phyloP scores from a whole-genome alignment of 345 rosid species.

The Hypericum androsaemum region DNA sequence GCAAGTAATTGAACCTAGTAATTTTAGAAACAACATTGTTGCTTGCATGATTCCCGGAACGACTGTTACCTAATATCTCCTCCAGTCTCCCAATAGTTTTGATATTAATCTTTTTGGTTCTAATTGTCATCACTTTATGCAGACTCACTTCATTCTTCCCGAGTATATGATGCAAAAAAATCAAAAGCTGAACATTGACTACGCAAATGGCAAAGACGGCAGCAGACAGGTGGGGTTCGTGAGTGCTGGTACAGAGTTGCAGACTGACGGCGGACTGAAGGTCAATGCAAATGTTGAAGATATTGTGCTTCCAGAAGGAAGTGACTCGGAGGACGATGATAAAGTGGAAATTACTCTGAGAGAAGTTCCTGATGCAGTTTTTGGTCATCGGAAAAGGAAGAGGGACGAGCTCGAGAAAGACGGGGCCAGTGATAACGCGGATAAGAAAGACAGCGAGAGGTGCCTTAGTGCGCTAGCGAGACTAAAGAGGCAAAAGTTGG shows the following conservation, averaged over 20 bases:
- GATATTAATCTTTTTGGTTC: neutral
- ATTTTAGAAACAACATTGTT: too few species aligned
- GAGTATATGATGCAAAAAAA: slow-evolving; percentile 94
- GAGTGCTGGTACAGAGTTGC: slow-evolving; percentile 76
- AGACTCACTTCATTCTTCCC: slow-evolving; percentile 81
- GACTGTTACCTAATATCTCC: too few species aligned
- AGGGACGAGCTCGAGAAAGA: slow-evolving; percentile 40
- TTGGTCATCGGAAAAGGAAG: slow-evolving; percentile 68
- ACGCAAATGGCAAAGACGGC: slow-evolving; percentile 32
- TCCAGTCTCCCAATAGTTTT: neutral
- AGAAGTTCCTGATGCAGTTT: slow-evolving; percentile 76
- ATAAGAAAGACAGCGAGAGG: slow-evolving; percentile 23
- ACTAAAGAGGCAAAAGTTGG: slow-evolving; percentile 57
- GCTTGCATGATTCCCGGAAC: too few species aligned
- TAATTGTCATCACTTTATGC: slow-evolving; percentile 12
- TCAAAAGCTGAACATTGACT: slow-evolving; percentile 51
- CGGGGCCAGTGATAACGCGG: slow-evolving; percentile 16
- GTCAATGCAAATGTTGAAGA: slow-evolving; percentile 54
- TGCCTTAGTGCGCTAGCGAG: slow-evolving; percentile 78
- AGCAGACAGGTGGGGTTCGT: slow-evolving; percentile 68
- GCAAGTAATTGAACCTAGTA: too few species aligned
- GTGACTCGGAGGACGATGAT: slow-evolving; percentile 64
- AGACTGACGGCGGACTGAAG: slow-evolving; percentile 37
- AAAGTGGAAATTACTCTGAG: slow-evolving; percentile 61
- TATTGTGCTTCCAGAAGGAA: slow-evolving; percentile 73